Base-by-base conservation (phyloP, 179 eudicot species). In the Carnegiea gigantea region DNA sequence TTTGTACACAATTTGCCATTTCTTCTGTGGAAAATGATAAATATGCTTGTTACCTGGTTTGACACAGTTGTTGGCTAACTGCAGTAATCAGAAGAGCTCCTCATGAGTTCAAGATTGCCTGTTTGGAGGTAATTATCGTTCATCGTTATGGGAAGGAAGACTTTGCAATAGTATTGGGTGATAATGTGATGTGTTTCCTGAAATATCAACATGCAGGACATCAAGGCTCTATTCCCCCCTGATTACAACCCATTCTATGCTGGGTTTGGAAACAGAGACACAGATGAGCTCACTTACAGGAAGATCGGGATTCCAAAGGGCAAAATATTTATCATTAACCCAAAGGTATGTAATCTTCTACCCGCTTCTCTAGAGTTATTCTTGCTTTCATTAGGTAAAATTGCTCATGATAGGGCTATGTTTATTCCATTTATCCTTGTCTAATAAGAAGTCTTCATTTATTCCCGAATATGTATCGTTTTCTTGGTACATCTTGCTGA, bases 81-180 rank as follows among this genome's bases (percentile, higher is more conserved):
- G 82, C 94, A 94, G 99, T 95, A 48, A 94, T 95, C 83, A 89
- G 98, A 87, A 89, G 99, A 92, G 98, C 99, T 77, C 99, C 98
- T 84, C 99, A 95, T 80, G 99, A 95, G 81, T 95, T 95, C 92
- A 95, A 95, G 90, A 95, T 95, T 26, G 99, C 99, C 4, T 95
- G 99, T 87, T 88, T 95, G 84, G 95, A 95, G 98, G 98, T 95
- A 87, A 83, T 18, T 65, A 38, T n/a, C 10, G 2, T 13, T 51
- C 23, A 23, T 54, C 30, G 36, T 18, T 20, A n/a, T 85, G 54
- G 18, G 73, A 9, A 1, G 73, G 12, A 77, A 70, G 38, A 28
- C 24, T 9, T 5, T 36, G 51, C 68, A 48, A 62, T 18, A 36
- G 20, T 78, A 53, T 20, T 38, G 72, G 38, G 10, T 49, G 46